A percentile compares a stretch with the other conserved stretches of the same genome.
These are phyloP conservation scores for Westerdykella sp. DNA, from an alignment of 2,329 filamentous ascomycete species.

Conservation along the genomic window DNA sequence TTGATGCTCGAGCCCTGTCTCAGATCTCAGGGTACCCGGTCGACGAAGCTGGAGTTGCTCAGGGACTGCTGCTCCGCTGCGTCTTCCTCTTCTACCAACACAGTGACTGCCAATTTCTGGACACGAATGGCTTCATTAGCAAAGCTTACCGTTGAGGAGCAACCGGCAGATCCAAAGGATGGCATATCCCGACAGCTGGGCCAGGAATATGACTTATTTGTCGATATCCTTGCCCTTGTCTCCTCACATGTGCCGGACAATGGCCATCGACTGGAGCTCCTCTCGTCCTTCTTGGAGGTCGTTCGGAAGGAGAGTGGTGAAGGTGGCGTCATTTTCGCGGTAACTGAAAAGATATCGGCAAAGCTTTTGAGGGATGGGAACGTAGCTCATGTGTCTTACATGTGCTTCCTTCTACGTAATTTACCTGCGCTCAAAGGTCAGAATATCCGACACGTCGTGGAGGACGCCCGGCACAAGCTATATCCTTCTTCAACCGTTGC, in stretches of 20 bases:
- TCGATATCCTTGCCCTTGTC: constrained; percentile 60
- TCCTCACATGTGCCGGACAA: constrained; percentile 35
- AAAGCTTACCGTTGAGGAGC: constrained; percentile 19
- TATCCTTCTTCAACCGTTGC: constrained; percentile 52
- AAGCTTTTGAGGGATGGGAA: constrained; percentile 17
- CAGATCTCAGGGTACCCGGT: constrained; percentile 31
- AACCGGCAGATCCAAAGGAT: constrained; percentile 16
- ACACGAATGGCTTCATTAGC: constrained; percentile 16
- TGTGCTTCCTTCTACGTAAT: constrained; percentile 32
- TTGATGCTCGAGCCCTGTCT: constrained; percentile 56
- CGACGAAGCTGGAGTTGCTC: constrained; percentile 35
- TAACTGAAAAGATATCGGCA: constrained; percentile 66
- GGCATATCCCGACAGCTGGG: constrained; percentile 44
- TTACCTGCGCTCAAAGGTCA: constrained; percentile 27
- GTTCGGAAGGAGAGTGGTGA: constrained; percentile 48
- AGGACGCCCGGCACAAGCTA: constrained; percentile 58
- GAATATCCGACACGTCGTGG: constrained; percentile 47
- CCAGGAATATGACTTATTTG: constrained; percentile 63
- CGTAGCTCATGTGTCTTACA: constrained; percentile 16
- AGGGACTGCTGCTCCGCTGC: constrained; percentile 28
- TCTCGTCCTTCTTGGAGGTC: constrained; percentile 51
- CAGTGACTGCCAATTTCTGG: constrained; percentile 26
- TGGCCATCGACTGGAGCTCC: constrained; percentile 39
- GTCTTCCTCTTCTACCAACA: constrained; percentile 12
- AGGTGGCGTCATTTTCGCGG: constrained; percentile 56